phyloP scores from a whole-genome alignment of 345 rosid genomes.

The Combretum micranthum region DNA sequence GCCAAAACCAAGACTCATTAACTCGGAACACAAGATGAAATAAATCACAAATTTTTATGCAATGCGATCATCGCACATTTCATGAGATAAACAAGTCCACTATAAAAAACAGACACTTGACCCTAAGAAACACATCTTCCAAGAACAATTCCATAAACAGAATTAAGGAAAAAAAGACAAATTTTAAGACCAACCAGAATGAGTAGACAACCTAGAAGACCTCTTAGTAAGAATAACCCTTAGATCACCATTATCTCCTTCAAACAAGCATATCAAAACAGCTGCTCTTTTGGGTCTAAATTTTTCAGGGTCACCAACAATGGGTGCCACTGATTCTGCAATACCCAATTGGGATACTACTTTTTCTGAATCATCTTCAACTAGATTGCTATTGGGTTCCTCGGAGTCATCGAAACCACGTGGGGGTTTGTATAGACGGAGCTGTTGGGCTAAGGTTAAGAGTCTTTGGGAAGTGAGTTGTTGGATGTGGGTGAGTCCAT shows the following conservation, averaged over 20 bases:
- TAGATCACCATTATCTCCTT: constrained; percentile 74
- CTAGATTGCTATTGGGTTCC: constrained; percentile 2
- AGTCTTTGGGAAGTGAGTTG: constrained; percentile 31
- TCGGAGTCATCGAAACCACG: constrained; percentile 3
- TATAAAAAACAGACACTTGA: too few species aligned
- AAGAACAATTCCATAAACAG: neutral
- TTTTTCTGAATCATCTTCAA: constrained; percentile 36
- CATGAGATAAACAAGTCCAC: too few species aligned
- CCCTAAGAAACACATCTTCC: too few species aligned
- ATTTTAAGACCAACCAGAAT: constrained; percentile 55
- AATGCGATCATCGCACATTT: too few species aligned
- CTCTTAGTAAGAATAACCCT: constrained; percentile 86
- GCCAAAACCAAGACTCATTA: too few species aligned
- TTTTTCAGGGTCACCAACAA: constrained; percentile 32
- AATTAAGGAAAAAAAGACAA: neutral
- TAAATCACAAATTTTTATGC: too few species aligned
- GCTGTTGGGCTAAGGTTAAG: constrained; percentile 52
- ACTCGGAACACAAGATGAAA: too few species aligned
- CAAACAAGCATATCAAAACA: constrained; percentile 79
- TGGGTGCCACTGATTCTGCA: constrained; percentile 59
- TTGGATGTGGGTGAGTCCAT: constrained; percentile 33
- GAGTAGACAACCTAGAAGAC: constrained; percentile 68
- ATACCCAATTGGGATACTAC: constrained; percentile 79
- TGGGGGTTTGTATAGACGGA: constrained; percentile 68
- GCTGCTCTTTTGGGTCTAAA: constrained; percentile 85